Evolutionary conservation across 176 grass and related monocot genomes (phyloP), one percentile per base, ranked within the genome.

Genomic region (Avena sativa): DNA sequence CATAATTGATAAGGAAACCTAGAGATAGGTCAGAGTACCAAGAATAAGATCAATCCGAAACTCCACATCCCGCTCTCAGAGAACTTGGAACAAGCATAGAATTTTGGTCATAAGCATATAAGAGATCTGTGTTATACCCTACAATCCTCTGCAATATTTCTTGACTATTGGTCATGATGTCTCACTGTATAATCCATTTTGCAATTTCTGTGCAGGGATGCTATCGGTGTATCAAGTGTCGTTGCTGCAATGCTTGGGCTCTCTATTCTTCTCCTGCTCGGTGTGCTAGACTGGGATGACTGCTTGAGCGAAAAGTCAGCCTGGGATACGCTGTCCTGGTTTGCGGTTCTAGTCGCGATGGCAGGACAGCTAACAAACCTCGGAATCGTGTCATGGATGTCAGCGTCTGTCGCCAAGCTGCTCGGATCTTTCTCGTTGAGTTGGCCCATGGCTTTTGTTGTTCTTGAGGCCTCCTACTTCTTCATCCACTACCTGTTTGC

Each of bases 321-420:
- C 43, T 95, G 95, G 95, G 95, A 98, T 89, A 98, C 91, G 13
- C 81, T 93, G 51, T 85, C 93, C 48, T 98, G 91, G 95, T 98
- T 95, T 81, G 91, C 93, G 1, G 89, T 98, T 85, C 73, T 98
- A 73, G 93, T 98, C 50, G 95, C 93, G 76, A 95, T 98, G 93
- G 93, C 95, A 7, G 89, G 89, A 9, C 95, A 93, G 66, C 89
- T 95, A 21, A 92, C 88, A 36, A 92, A 98, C 83, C 70, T 98
- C 26, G 95, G 93, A 74, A 93, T 98, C 5, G 93, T 98, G 50
- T 85, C 95, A 65, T 95, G 91, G 93, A 89, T 98, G 86, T 98
- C 93, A 85, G 79, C 83, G 61, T 87, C 93, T 86, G 93, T 98
- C 43, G 91, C 89, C 50, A 95, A 95, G 53, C 57, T 89, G 67